Evolutionary conservation across 208 protist genomes (phyloP).

Genomic region (Tritrichomonas musculus): DNA sequence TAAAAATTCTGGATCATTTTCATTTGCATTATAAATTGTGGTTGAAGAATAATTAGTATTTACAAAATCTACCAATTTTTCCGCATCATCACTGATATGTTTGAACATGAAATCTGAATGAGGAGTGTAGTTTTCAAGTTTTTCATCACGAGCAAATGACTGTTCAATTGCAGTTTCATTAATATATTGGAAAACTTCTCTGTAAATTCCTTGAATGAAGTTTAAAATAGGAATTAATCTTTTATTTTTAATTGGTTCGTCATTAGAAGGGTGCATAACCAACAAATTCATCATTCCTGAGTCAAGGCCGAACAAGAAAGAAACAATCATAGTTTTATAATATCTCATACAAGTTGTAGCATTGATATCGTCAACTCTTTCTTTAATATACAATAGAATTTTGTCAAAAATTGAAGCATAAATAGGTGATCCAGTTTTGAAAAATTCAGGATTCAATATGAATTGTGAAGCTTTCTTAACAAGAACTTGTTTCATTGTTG

Average conservation of each 20-base stretch:
- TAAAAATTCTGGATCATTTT: background rate
- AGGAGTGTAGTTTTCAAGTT: background rate
- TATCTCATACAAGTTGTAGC: background rate
- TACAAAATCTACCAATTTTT: background rate
- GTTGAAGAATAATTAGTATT: background rate
- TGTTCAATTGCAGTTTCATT: background rate
- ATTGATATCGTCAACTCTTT: background rate
- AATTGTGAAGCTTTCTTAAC: background rate
- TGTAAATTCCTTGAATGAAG: background rate
- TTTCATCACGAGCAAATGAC: background rate
- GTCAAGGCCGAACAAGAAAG: background rate
- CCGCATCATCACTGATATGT: background rate
- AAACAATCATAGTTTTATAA: background rate
- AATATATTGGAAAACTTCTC: background rate
- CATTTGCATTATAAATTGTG: background rate
- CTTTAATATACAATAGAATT: background rate
- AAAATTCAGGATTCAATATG: background rate
- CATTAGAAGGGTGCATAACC: background rate
- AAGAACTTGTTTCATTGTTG: background rate
- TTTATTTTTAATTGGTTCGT: conserved; percentile 21
- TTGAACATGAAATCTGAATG: background rate
- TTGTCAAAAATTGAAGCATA: background rate
- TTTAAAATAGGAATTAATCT: background rate
- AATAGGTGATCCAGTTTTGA: background rate
- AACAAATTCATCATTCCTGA: conserved; percentile 8